These are phyloP conservation scores for Dysphania ambrosioides DNA, from an alignment of 148 eudicot genomes.

Conservation along the genomic window DNA sequence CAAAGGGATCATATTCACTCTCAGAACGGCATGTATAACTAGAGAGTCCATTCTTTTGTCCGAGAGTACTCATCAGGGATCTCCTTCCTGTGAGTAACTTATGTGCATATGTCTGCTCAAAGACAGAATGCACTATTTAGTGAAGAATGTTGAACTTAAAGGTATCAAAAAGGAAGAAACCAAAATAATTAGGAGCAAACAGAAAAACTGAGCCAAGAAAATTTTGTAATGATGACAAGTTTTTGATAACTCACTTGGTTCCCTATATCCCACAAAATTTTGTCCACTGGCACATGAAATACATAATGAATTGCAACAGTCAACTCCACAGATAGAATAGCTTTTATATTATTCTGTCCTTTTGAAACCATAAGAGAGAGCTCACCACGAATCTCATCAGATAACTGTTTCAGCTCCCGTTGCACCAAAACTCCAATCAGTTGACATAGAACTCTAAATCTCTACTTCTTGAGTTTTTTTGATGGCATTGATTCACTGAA, in stretches of 20 bases:
- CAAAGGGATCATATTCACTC: constrained; percentile 78
- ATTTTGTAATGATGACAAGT: neutral
- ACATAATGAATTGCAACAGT: constrained; percentile 87
- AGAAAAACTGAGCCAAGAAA: neutral
- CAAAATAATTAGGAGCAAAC: neutral
- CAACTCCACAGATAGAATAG: constrained; percentile 73
- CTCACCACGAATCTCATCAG: constrained; percentile 76
- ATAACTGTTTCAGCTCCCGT: constrained; percentile 79
- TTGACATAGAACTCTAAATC: constrained; percentile 16
- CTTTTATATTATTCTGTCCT: constrained; percentile 43
- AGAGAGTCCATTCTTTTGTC: constrained; percentile 50
- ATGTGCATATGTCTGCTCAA: constrained; percentile 72
- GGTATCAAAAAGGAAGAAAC: neutral
- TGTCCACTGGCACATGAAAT: constrained; percentile 82
- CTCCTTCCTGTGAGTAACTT: constrained; percentile 87
- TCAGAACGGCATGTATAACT: constrained; percentile 46
- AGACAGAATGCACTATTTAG: constrained; percentile 6
- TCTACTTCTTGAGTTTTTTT: neutral
- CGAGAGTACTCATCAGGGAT: constrained; percentile 42
- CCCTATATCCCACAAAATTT: constrained; percentile 82
- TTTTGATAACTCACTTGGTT: constrained; percentile 55
- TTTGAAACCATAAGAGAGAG: constrained; percentile 48
- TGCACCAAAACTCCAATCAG: constrained; percentile 23
- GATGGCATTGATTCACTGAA: neutral
- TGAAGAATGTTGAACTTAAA: neutral